Base-by-base conservation (phyloP, 495 filamentous ascomycete species). In the Aspergillus leporis region DNA sequence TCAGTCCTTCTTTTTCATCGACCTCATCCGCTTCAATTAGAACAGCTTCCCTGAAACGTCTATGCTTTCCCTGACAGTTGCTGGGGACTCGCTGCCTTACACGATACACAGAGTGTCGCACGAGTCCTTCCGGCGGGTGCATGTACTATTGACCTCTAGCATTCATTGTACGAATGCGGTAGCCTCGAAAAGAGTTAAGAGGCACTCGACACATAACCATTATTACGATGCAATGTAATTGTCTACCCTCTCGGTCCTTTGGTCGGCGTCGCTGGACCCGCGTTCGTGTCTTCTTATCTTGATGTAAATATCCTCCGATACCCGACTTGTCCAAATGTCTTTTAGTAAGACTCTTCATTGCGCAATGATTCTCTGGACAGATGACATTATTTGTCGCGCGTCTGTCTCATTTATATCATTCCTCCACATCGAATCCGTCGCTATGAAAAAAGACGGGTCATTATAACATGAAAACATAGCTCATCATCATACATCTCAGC, bases 401-500 rank as follows among this genome's bases (percentile, higher is more conserved):
- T 1, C 38, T 61, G 41, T 60, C 41, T 67, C 60, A 74, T 74
- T 63, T 74, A 73, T 71, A 76, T 70, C 62, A 19, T 46, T 57
- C 40, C 50, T 46, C 58, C 41, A n/a, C n/a, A 31, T 21, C 56
- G 36, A 50, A 34, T 53, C 48, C 41, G 60, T 21, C 32, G 54
- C 40, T 32, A 55, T 53, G 55, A 45, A 52, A 31, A 22, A 53
- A 56, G 18, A 53, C 30, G 12, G 34, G 58, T 34, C 64, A 66
- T 70, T 56, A 62, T 14, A 48, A 23, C 61, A 51, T 64, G 45
- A 43, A 50, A 55, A 52, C 53, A 58, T 61, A 55, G 57, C 59
- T 70, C 68, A 54, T 74, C 70, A 70, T 73, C 55, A 67, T 74
- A 76, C 73, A 76, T 48, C 55, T 60, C 62, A 56, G 16, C 22